A percentile compares a stretch with the other conserved stretches of the same genome.
These are phyloP conservation scores for Globisporangium nagaii DNA, from an alignment of 352 stramenopile species.

Conservation along the genomic window DNA sequence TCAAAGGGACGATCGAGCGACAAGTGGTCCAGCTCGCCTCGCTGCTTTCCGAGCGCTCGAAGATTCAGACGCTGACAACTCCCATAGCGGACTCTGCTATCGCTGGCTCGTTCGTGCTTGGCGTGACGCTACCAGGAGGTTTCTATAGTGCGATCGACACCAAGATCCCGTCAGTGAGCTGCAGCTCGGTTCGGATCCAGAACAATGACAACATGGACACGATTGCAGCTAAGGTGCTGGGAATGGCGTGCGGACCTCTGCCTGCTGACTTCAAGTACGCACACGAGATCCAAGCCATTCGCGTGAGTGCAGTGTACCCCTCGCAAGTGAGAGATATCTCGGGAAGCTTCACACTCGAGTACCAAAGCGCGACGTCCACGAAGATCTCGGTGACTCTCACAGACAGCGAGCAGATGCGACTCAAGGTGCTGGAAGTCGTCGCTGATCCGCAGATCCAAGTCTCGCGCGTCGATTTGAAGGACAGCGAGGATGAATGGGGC, in stretches of 20 bases:
- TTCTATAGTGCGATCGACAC: conserved; percentile 6
- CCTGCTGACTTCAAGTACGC: not conserved
- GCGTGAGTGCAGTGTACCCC: conserved; percentile 5
- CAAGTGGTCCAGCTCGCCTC: conserved; percentile 4
- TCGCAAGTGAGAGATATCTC: not conserved
- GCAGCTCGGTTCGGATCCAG: conserved; percentile 1
- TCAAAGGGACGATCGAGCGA: conserved; percentile 7
- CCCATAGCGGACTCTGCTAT: conserved; percentile 1
- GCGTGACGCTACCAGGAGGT: not conserved
- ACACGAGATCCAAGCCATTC: conserved; percentile 7
- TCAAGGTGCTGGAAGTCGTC: conserved; percentile 10
- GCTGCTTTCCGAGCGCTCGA: not conserved
- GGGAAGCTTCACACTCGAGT: conserved; percentile 4
- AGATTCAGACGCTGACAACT: conserved; percentile 6
- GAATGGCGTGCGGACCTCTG: conserved; percentile 3
- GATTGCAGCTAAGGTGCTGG: conserved; percentile 2
- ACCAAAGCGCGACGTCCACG: not conserved
- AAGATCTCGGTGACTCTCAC: not conserved
- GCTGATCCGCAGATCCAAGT: conserved; percentile 7
- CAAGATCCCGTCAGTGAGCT: not conserved
- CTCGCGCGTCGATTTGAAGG: conserved; percentile 5
- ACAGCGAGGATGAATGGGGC: not conserved
- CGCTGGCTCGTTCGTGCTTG: conserved; percentile 3
- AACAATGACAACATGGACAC: not conserved
- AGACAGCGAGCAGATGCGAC: conserved; percentile 3